These are phyloP conservation scores for Erodium moschatum DNA, from an alignment of 441 rosid genomes.

Conservation along the genomic window DNA sequence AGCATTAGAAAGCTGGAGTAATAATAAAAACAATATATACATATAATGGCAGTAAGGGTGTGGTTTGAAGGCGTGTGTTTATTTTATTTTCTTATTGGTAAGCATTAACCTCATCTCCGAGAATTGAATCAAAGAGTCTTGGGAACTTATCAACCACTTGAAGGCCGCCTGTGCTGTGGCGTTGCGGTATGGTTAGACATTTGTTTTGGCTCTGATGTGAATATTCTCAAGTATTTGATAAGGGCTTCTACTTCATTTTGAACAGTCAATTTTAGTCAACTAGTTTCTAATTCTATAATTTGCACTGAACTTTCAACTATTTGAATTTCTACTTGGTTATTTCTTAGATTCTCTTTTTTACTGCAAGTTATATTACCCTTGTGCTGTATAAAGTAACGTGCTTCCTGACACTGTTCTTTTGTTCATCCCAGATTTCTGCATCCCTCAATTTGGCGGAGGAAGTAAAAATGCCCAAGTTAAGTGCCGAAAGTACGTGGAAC, in stretches of 20 bases:
- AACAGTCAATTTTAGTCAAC: not conserved
- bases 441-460: conserved; percentile 57
- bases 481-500: conserved; percentile 62
- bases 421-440: conserved; percentile 40
- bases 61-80: too few relatives aligned
- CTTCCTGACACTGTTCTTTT: conserved; percentile 2
- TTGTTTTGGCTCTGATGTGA: not conserved
- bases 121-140: too few relatives aligned
- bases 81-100: too few relatives aligned
- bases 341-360: not conserved
- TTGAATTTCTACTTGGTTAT: not conserved
- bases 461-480: conserved; percentile 47
- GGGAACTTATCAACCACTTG: too few relatives aligned
- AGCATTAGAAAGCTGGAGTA: too few relatives aligned
- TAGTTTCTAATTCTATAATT: not conserved
- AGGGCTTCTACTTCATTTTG: not conserved
- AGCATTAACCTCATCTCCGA: too few relatives aligned
- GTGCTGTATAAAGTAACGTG: not conserved
- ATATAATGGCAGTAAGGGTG: too few relatives aligned
- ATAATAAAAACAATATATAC: too few relatives aligned
- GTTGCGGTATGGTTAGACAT: too few relatives aligned
- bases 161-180: not conserved
- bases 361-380: not conserved
- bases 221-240: not conserved
- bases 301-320: too few relatives aligned